Evolutionary conservation across 805 yeast species (phyloP).

Genomic region (Clavispora fructus): DNA sequence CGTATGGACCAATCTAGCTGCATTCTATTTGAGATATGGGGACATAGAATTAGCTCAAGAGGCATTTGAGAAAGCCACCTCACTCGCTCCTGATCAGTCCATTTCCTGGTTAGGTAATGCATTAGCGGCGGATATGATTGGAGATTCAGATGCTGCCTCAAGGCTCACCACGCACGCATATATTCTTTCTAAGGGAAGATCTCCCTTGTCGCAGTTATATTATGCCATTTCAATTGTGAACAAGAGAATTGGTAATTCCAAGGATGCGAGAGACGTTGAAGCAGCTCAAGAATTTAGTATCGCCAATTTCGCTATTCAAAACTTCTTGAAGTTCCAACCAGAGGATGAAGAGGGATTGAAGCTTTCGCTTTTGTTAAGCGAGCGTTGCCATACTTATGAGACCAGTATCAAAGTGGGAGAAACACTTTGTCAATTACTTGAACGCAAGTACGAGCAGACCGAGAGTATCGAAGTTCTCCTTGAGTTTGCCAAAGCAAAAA

Average conservation of each 20-base stretch:
- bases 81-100: slow-evolving; percentile 72
- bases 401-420: slow-evolving; percentile 46
- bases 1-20: slow-evolving; percentile 80
- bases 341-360: slow-evolving; percentile 53
- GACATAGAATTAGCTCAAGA: slow-evolving; percentile 71
- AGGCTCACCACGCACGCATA: slow-evolving; percentile 73
- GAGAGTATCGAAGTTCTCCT: slow-evolving; percentile 45
- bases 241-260: slow-evolving; percentile 36
- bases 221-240: slow-evolving; percentile 59
- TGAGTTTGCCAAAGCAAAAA: slow-evolving; percentile 53
- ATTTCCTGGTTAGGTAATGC: slow-evolving; percentile 88
- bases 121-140: slow-evolving; percentile 47
- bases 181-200: slow-evolving; percentile 67
- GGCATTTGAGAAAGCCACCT: slow-evolving; percentile 68
- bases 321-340: slow-evolving; percentile 59
- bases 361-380: slow-evolving; percentile 53
- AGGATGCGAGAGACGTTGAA: slow-evolving; percentile 51
- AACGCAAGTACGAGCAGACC: slow-evolving; percentile 48
- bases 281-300: slow-evolving; percentile 61
- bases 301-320: slow-evolving; percentile 62
- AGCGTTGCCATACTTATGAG: slow-evolving; percentile 62
- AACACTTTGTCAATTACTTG: slow-evolving; percentile 46
- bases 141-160: slow-evolving; percentile 46
- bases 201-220: slow-evolving; percentile 63
- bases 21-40: slow-evolving; percentile 61